Conservation (phyloP, 345 rosid species). For the Pseudoturritis turrita region DNA sequence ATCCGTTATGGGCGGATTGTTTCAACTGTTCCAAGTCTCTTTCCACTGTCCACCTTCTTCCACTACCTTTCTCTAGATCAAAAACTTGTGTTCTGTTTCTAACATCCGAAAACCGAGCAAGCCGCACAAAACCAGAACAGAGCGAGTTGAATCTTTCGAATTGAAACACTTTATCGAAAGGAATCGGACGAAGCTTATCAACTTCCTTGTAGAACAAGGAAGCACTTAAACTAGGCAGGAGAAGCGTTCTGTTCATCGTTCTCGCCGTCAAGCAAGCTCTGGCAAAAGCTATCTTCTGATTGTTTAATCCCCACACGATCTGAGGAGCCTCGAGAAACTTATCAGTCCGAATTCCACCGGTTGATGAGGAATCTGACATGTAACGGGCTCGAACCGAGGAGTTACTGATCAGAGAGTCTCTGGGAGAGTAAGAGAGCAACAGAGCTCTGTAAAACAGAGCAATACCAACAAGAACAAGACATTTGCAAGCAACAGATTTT, state of each 20-base stretch:
- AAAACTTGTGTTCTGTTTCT: conserved; percentile 37
- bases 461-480: conserved; percentile 45
- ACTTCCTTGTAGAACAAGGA: conserved; percentile 91
- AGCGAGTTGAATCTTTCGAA: conserved; percentile 68
- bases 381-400: conserved; percentile 23
- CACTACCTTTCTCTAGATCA: conserved; percentile 86
- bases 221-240: conserved; percentile 92
- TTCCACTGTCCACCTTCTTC: conserved; percentile 85
- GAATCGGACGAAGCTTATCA: conserved; percentile 70
- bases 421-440: conserved; percentile 39
- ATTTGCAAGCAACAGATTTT: conserved; percentile 51
- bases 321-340: conserved; percentile 92
- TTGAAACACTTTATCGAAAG: conserved; percentile 73
- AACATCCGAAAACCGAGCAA: conserved; percentile 59
- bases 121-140: conserved; percentile 64
- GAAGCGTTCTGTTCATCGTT: conserved; percentile 75
- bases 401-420: conserved; percentile 21
- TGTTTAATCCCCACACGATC: conserved; percentile 95
- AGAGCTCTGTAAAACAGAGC: conserved; percentile 51
- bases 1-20: conserved; percentile 26
- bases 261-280: conserved; percentile 93
- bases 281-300: conserved; percentile 96
- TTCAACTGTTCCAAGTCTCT: conserved; percentile 76
- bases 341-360: conserved; percentile 42
- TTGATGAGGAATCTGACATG: conserved; percentile 21